Evolutionary conservation across 345 rosid genomes (phyloP).

Genomic region (Camelina sativa): DNA sequence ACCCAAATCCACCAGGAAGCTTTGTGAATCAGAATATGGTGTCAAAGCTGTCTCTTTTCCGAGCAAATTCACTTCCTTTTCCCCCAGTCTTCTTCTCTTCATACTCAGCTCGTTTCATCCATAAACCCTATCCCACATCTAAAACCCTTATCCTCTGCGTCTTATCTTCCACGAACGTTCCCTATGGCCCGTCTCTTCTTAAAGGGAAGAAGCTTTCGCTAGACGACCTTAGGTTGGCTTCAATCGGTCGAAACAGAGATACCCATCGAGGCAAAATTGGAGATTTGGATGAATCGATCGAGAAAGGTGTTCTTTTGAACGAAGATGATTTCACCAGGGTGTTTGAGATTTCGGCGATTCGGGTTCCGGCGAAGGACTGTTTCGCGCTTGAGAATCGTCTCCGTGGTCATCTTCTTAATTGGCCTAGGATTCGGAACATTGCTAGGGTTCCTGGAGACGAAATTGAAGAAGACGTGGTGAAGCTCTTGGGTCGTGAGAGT

Average conservation of each 20-base stretch:
- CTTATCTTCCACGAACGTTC: constrained; percentile 35
- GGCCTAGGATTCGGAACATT: constrained; percentile 79
- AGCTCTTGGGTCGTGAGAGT: constrained; percentile 39
- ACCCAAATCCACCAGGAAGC: constrained; percentile 16
- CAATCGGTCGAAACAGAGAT: constrained; percentile 19
- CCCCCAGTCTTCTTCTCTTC: constrained; percentile 44
- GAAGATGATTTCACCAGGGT: constrained; percentile 65
- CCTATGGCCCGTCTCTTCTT: constrained; percentile 80
- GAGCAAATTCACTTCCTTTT: constrained; percentile 47
- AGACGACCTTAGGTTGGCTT: constrained; percentile 11
- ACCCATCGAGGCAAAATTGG: constrained; percentile 17
- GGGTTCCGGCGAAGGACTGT: constrained; percentile 72
- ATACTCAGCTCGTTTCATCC: constrained; percentile 41
- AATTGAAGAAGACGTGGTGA: constrained; percentile 52
- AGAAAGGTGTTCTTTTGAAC: constrained; percentile 43
- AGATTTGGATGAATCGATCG: constrained; percentile 38
- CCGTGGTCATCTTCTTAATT: constrained; percentile 86
- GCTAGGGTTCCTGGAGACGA: constrained; percentile 87
- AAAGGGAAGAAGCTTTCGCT: constrained; percentile 58
- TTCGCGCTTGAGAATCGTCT: constrained; percentile 71
- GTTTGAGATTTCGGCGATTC: constrained; percentile 64
- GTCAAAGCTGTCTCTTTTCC: constrained; percentile 52
- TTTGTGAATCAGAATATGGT: constrained; percentile 42
- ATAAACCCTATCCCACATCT: constrained; percentile 40
- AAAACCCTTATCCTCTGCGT: constrained; percentile 46